These are phyloP conservation scores for Lasiosphaeria hispida DNA, from an alignment of 495 filamentous ascomycete species.

Conservation along the genomic window DNA sequence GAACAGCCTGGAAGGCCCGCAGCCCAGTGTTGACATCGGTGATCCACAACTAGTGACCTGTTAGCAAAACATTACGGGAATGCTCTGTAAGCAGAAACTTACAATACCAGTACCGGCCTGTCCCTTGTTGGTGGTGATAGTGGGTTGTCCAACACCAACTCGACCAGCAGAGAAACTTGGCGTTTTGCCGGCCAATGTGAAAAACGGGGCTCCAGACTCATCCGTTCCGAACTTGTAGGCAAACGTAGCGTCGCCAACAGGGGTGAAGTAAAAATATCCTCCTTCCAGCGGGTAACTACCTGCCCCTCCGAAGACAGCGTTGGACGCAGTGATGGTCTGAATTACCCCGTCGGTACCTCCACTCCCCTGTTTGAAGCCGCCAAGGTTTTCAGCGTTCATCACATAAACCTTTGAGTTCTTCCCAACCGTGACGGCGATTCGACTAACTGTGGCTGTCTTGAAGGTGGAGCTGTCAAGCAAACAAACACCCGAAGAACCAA, in stretches of 20 bases:
- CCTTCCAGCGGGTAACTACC: conserved; percentile 49
- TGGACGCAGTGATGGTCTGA: conserved; percentile 38
- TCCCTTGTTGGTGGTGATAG: conserved; percentile 41
- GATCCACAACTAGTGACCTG: conserved; percentile 28
- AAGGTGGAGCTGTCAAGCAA: conserved; percentile 41
- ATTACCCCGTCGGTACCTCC: conserved; percentile 42
- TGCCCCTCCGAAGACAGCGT: conserved; percentile 44
- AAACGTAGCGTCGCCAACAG: conserved; percentile 28
- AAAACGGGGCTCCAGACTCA: conserved; percentile 34
- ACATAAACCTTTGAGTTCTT: conserved; percentile 50
- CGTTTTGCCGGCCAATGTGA: conserved; percentile 37
- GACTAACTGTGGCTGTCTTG: conserved; percentile 34
- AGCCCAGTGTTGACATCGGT: conserved; percentile 38
- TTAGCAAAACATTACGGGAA: conserved; percentile 16
- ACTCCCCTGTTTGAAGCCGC: conserved; percentile 46
- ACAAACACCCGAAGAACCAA: conserved; percentile 39
- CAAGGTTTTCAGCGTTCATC: conserved; percentile 46
- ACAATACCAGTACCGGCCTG: conserved; percentile 37
- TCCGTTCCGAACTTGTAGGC: conserved; percentile 40
- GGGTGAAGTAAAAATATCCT: conserved; percentile 49
- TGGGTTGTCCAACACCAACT: conserved; percentile 41
- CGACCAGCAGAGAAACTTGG: conserved; percentile 34
- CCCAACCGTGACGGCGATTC: conserved; percentile 40
- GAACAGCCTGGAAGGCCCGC: conserved; percentile 38
- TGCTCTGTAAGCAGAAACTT: neutral